Conservation (phyloP, 768 basidiomycete genomes). For the Gloeopeniophorella convolvens region DNA sequence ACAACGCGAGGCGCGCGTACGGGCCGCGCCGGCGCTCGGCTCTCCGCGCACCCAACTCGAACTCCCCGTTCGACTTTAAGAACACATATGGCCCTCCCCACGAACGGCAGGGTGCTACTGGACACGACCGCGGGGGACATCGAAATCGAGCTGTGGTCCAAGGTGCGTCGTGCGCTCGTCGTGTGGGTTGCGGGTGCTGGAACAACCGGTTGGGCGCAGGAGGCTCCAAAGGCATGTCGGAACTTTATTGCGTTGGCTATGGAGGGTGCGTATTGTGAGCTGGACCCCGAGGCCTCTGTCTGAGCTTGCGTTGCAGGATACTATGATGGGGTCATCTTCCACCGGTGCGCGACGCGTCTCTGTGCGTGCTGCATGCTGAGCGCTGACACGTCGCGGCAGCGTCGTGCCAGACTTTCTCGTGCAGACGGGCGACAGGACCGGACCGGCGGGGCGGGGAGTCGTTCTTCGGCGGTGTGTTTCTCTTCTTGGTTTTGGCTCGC, state of each 20-base stretch:
- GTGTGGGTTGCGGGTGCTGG: not conserved
- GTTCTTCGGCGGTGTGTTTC: slow-evolving; percentile 73
- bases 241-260: slow-evolving; percentile 85
- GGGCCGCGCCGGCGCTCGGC: not conserved
- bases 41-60: not conserved
- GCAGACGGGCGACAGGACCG: slow-evolving; percentile 91
- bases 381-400: slow-evolving; percentile 30
- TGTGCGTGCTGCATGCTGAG: not conserved
- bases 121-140: slow-evolving; percentile 86
- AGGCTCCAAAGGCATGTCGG: slow-evolving; percentile 91
- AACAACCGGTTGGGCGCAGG: slow-evolving; percentile 35
- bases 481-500: not conserved
- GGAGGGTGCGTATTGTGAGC: slow-evolving; percentile 59
- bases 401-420: slow-evolving; percentile 89
- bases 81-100: slow-evolving; percentile 70
- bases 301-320: slow-evolving; percentile 52
- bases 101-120: slow-evolving; percentile 78
- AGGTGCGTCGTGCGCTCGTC: slow-evolving; percentile 38
- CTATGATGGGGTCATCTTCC: slow-evolving; percentile 94
- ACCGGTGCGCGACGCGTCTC: slow-evolving; percentile 46
- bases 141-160: slow-evolving; percentile 90
- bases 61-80: not conserved
- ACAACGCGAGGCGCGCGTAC: not conserved
- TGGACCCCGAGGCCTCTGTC: not conserved
- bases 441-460: slow-evolving; percentile 94